Conservation (phyloP, 306 rosid genomes). For the Malus sylvestris region DNA sequence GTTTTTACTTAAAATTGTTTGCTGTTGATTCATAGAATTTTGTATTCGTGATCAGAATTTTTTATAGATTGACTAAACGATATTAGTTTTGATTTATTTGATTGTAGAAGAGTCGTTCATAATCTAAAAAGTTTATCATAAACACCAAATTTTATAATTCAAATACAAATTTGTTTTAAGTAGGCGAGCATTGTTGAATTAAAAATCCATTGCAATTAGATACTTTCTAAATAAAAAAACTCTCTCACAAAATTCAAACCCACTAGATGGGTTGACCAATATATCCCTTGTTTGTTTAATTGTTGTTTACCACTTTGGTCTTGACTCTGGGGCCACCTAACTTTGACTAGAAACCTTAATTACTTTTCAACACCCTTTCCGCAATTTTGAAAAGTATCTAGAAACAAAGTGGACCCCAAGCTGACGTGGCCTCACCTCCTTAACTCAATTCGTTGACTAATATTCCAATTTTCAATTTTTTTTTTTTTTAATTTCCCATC, state of each 20-base stretch:
- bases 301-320: not conserved
- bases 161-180: no score
- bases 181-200: no score
- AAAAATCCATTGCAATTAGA: no score
- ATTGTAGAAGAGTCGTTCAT: fast-evolving
- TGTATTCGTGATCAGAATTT: no score
- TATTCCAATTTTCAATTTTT: not conserved
- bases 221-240: not conserved
- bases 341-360: slow-evolving; percentile 20
- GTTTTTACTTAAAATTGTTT: no score
- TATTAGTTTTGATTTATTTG: no score
- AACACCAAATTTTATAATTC: no score
- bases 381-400: not conserved
- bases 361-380: not conserved
- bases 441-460: not conserved
- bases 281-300: not conserved
- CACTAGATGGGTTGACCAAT: slow-evolving; percentile 31
- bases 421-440: not conserved
- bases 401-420: not conserved
- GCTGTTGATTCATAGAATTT: no score
- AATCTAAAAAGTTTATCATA: no score
- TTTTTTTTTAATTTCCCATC: not conserved
- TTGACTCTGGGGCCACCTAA: slow-evolving; percentile 21
- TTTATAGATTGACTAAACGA: no score
- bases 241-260: slow-evolving; percentile 15